phyloP scores from a whole-genome alignment of 139 green algal genomes.

The Yamagishiella unicocca region DNA sequence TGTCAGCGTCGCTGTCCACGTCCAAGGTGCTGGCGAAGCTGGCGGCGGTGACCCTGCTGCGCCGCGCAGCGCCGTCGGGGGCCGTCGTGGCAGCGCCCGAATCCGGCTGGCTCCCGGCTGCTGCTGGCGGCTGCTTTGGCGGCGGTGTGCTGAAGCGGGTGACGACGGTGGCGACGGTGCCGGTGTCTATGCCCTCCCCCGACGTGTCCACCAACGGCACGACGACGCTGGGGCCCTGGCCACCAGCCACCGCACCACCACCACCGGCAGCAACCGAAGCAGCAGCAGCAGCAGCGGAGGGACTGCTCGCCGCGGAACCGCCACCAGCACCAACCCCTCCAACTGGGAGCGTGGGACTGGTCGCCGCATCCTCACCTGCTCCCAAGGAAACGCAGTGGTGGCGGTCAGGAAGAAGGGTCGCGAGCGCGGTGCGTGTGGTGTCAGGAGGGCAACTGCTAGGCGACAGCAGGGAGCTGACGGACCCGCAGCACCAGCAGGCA shows the following conservation, averaged over 20 bases:
- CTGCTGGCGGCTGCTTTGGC: not conserved
- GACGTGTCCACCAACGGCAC: slow-evolving; percentile 22
- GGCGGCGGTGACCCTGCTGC: not conserved
- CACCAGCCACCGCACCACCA: too few species aligned
- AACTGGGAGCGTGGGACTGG: not conserved
- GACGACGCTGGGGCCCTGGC: too few species aligned
- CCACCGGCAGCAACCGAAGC: not conserved
- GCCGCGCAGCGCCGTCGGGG: not conserved
- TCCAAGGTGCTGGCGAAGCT: slow-evolving; percentile 1
- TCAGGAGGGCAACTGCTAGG: too few species aligned
- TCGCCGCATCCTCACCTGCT: slow-evolving; percentile 7
- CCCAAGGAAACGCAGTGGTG: too few species aligned
- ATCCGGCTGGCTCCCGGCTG: not conserved
- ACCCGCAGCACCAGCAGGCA: too few species aligned
- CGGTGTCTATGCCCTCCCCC: not conserved
- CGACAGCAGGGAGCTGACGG: too few species aligned
- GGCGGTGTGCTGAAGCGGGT: not conserved
- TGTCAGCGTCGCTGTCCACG: not conserved
- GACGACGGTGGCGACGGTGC: slow-evolving; percentile 2
- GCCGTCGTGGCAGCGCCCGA: not conserved
- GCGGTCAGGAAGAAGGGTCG: too few species aligned
- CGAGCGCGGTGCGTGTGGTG: too few species aligned
- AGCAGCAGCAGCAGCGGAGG: not conserved
- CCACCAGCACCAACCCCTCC: slow-evolving; percentile 2
- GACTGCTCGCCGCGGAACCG: not conserved